These are phyloP conservation scores for Gomphus bonarii DNA, from an alignment of 1,284 basidiomycete species.

Conservation along the genomic window DNA sequence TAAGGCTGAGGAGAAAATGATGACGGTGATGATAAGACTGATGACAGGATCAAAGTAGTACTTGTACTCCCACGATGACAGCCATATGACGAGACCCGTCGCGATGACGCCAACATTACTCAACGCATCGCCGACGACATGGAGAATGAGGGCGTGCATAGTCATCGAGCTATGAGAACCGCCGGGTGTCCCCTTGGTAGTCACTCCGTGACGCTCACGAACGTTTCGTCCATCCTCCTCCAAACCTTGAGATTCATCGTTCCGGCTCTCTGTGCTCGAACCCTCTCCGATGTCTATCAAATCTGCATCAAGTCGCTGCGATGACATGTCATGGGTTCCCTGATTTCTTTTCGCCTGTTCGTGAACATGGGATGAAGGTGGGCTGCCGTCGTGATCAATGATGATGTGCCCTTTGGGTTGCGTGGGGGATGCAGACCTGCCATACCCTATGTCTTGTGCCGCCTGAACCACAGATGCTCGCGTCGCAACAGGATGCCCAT, in stretches of 20 bases:
- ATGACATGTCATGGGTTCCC: background rate
- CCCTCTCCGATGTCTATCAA: background rate
- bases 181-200: constrained; percentile 15
- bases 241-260: background rate
- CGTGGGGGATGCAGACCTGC: constrained; percentile 6
- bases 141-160: constrained; percentile 90
- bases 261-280: background rate
- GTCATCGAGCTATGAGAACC: constrained; percentile 75
- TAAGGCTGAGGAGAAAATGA: constrained; percentile 93
- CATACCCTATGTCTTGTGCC: constrained; percentile 31
- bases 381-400: constrained; percentile 4
- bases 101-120: constrained; percentile 98
- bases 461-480: constrained; percentile 83
- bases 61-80: constrained; percentile 67
- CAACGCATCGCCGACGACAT: constrained; percentile 93
- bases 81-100: constrained; percentile 90
- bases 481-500: constrained; percentile 81
- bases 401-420: background rate
- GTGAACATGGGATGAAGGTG: background rate
- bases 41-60: constrained; percentile 93
- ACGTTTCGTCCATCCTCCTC: background rate
- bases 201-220: constrained; percentile 17
- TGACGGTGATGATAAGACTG: constrained; percentile 89
- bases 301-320: background rate
- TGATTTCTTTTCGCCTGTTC: background rate